Evolutionary conservation across 1,284 basidiomycete species (phyloP), one percentile per base, ranked within the genome.

Genomic region (Moesziomyces sp.): DNA sequence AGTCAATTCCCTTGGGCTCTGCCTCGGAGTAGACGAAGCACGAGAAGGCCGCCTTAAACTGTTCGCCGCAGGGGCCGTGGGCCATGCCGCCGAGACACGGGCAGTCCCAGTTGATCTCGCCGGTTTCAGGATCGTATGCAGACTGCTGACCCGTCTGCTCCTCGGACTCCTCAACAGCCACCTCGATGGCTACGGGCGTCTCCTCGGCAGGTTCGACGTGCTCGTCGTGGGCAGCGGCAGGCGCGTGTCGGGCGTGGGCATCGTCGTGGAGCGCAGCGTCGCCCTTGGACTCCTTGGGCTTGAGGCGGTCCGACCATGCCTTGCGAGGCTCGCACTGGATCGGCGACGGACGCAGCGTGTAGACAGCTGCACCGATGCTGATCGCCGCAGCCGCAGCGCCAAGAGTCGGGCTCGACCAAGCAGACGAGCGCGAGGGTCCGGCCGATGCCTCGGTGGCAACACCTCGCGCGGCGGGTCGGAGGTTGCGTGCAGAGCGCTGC

Each of bases 1-100:
- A 99, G 79, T 99, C 92, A 61, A 98, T 92, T 10, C 96, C 96
- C 87, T 99, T 99, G 2, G 96, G 96, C 81, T 99, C 97, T 58
- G 90, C 89, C 83, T 97, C 94, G 10, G 93, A 95, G 85, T 90
- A 92, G 5, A 99, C 90, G 79, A 99, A 99, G 86, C 96, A 99
- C 44, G 93, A 93, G 87, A 99, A 99, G 0, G 97, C 96, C 68
- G 91, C 92, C 78, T 93, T 91, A 88, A 99, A 99, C 80, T 98
- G 89, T 72, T 89, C 88, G 13, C 96, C 96, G 82, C 96, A 99
- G 2, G 95, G 94, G 7, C 97, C 97, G 81, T 97, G 88, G 3
- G 97, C 95, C 97, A 99, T 98, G 58, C 96, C 97, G 26, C 96
- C 96, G 13, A 99, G 89, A 85, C 96, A 99, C 72, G 84, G 83